Conservation (phyloP, 306 rosid genomes). For the Alnus rubra region DNA sequence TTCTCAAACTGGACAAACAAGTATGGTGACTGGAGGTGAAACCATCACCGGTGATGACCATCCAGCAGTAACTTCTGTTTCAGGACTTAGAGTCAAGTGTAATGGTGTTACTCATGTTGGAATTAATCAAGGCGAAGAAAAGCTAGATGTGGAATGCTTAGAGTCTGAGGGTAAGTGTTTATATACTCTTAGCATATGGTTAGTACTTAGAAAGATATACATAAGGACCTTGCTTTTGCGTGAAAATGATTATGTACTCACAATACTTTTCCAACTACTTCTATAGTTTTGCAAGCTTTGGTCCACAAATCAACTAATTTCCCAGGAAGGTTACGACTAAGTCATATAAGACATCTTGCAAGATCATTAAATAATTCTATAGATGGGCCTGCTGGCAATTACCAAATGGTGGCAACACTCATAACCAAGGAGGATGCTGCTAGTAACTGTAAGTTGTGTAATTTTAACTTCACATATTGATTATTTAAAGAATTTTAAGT, state of each 20-base stretch:
- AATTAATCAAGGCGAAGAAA: conserved; percentile 34
- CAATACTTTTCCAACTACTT: conserved; percentile 5
- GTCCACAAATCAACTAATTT: conserved; percentile 28
- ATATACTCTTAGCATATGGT: neutral
- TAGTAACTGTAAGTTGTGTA: conserved; percentile 38
- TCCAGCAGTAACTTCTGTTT: conserved; percentile 25
- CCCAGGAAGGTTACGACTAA: conserved; percentile 43
- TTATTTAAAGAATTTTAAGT: neutral
- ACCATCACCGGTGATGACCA: conserved; percentile 40
- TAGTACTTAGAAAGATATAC: conserved; percentile 1
- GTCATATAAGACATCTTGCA: conserved; percentile 56
- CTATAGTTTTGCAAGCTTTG: conserved; percentile 44
- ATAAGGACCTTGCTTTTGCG: neutral
- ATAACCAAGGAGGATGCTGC: conserved; percentile 26
- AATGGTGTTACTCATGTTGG: conserved; percentile 20
- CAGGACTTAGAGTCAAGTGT: conserved; percentile 17
- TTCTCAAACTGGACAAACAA: conserved; percentile 31
- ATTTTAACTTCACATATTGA: neutral
- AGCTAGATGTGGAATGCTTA: conserved; percentile 16
- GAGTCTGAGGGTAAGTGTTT: conserved; percentile 40
- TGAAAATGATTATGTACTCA: neutral
- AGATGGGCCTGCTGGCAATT: conserved; percentile 25
- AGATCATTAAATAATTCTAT: conserved; percentile 32
- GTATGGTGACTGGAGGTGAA: conserved; percentile 30
- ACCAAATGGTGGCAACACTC: conserved; percentile 32